phyloP scores from a whole-genome alignment of 805 yeast species.

The Metschnikowia bowlesiae region DNA sequence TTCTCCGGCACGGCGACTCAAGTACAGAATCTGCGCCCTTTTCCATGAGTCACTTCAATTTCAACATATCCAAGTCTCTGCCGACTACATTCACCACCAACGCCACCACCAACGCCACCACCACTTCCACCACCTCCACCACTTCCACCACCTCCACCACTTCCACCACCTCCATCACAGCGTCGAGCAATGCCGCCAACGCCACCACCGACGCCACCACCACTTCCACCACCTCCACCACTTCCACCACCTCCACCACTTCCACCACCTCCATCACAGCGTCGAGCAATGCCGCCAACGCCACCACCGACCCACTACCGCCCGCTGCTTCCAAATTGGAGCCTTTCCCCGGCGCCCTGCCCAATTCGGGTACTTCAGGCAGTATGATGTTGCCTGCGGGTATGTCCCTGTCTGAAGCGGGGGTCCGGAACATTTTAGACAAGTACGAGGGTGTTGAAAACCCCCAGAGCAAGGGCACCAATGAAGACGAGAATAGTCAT shows the following conservation, averaged over 20 bases:
- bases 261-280: constrained; percentile 20
- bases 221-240: constrained; percentile 27
- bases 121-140: constrained; percentile 28
- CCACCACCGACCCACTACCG: constrained; percentile 22
- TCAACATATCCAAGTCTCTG: constrained; percentile 35
- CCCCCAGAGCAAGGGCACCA: background rate
- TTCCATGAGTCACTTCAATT: constrained; percentile 10
- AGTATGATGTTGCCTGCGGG: background rate
- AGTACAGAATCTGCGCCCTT: too few species aligned
- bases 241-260: too few species aligned
- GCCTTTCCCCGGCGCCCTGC: background rate
- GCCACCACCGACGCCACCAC: constrained; percentile 27
- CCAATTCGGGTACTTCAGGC: background rate
- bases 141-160: too few species aligned
- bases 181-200: constrained; percentile 16
- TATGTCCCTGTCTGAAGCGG: background rate
- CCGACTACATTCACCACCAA: constrained; percentile 42
- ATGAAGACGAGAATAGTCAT: background rate
- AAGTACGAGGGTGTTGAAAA: background rate
- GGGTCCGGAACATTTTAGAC: background rate
- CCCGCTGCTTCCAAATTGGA: background rate
- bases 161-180: constrained; percentile 21
- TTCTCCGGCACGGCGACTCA: too few species aligned
- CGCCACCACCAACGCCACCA: constrained; percentile 32
- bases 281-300: constrained; percentile 16